phyloP scores from a whole-genome alignment of 1,284 basidiomycete genomes.

The Exobasidium cylindrosporum region DNA sequence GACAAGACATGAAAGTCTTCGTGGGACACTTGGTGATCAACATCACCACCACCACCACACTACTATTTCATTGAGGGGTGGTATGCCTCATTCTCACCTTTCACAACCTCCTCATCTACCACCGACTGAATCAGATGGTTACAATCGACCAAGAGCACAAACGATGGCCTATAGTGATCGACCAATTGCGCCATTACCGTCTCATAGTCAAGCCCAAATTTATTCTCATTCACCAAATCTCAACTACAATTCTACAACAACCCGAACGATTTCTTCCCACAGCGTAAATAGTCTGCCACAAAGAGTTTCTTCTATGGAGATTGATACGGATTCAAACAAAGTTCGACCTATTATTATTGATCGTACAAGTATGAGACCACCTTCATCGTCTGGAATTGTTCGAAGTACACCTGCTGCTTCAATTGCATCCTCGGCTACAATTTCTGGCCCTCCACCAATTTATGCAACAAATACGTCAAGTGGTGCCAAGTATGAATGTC shows the following conservation, averaged over 20 bases:
- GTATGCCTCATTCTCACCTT: not conserved
- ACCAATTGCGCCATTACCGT: slow-evolving; percentile 34
- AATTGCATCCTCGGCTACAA: no score
- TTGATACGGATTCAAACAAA: not conserved
- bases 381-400: slow-evolving; percentile 23
- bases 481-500: slow-evolving; percentile 43
- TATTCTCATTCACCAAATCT: not conserved
- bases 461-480: not conserved
- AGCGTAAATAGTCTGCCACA: slow-evolving; percentile 9
- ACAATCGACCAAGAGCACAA: slow-evolving; percentile 27
- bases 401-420: slow-evolving; percentile 27
- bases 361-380: not conserved
- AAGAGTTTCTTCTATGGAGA: slow-evolving; percentile 8
- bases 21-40: no score
- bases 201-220: slow-evolving; percentile 18
- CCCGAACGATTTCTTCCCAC: not conserved
- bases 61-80: not conserved
- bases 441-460: slow-evolving; percentile 16
- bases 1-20: not conserved
- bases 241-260: not conserved
- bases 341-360: not conserved
- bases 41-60: not conserved
- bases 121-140: not conserved
- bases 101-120: not conserved
- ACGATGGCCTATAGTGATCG: slow-evolving; percentile 32